Percentiles rank a stretch among this genome's conserved stretches.
phyloP scores from a whole-genome alignment of 1,284 basidiomycete genomes.

The Trametes polyzona region DNA sequence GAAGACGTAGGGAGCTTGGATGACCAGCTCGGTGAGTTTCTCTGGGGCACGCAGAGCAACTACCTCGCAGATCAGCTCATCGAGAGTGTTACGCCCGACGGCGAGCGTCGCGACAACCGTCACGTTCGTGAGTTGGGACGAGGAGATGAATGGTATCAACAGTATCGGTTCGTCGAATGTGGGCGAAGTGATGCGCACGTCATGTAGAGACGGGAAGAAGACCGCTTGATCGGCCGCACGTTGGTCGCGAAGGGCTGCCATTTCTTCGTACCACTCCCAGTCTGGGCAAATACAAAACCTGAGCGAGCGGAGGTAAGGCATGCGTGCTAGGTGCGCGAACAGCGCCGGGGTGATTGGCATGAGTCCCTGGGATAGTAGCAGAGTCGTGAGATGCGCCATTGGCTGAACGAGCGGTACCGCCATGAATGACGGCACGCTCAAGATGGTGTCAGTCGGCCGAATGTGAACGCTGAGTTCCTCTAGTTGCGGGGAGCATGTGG shows the following conservation, averaged over 20 bases:
- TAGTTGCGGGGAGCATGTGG: neutral
- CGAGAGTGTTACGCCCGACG: too few species aligned
- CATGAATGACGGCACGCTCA: too few species aligned
- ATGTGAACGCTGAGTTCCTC: neutral
- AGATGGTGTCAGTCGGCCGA: neutral
- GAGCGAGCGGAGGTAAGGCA: neutral
- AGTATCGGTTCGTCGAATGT: neutral
- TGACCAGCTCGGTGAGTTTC: too few species aligned
- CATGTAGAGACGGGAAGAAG: conserved; percentile 3
- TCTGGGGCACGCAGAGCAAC: too few species aligned
- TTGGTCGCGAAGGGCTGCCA: neutral
- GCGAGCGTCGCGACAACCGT: neutral
- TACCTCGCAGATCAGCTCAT: too few species aligned
- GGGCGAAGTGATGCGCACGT: neutral
- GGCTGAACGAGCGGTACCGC: neutral
- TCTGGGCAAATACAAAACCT: conserved; percentile 1
- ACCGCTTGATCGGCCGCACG: neutral
- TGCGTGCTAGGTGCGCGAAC: conserved; percentile 1
- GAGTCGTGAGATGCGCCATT: neutral
- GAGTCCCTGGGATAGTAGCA: neutral
- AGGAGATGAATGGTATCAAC: neutral
- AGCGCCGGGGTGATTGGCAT: conserved; percentile 1
- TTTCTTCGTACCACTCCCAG: too few species aligned
- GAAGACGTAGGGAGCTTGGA: too few species aligned
- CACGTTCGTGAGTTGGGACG: too few species aligned